Conservation (phyloP, 495 filamentous ascomycete species). For the Durotheca rogersii region DNA sequence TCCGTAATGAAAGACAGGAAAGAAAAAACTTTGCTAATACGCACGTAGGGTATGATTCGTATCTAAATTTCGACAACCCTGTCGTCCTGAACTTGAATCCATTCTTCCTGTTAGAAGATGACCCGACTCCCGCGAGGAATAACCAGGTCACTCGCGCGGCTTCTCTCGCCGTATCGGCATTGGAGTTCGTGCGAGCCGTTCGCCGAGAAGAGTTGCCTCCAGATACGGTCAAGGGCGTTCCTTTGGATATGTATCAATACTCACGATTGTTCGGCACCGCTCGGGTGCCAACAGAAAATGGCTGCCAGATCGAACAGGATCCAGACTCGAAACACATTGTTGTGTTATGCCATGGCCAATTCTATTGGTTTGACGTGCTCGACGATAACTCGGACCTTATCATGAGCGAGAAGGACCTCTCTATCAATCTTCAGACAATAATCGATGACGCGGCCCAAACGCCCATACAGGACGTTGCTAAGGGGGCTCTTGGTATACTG, state of each 20-base stretch:
- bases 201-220: conserved; percentile 90
- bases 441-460: conserved; percentile 85
- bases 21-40: conserved; percentile 19
- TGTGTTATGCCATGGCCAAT: conserved; percentile 93
- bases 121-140: conserved; percentile 92
- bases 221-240: conserved; percentile 77
- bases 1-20: too few relatives aligned
- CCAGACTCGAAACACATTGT: conserved; percentile 85
- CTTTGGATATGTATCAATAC: conserved; percentile 97
- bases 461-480: conserved; percentile 90
- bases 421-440: conserved; percentile 88
- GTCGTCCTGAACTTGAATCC: conserved; percentile 97
- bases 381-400: conserved; percentile 93
- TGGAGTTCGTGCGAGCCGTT: conserved; percentile 91
- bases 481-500: conserved; percentile 87
- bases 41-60: conserved; percentile 90
- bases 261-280: conserved; percentile 94
- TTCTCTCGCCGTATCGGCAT: conserved; percentile 83
- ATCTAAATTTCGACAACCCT: conserved; percentile 95
- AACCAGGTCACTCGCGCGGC: conserved; percentile 95
- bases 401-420: conserved; percentile 95
- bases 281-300: conserved; percentile 89
- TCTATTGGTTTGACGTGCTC: conserved; percentile 98
- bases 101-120: conserved; percentile 96
- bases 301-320: conserved; percentile 94